phyloP scores from a whole-genome alignment of 1,284 basidiomycete species.

The Heterobasidion occidentale region DNA sequence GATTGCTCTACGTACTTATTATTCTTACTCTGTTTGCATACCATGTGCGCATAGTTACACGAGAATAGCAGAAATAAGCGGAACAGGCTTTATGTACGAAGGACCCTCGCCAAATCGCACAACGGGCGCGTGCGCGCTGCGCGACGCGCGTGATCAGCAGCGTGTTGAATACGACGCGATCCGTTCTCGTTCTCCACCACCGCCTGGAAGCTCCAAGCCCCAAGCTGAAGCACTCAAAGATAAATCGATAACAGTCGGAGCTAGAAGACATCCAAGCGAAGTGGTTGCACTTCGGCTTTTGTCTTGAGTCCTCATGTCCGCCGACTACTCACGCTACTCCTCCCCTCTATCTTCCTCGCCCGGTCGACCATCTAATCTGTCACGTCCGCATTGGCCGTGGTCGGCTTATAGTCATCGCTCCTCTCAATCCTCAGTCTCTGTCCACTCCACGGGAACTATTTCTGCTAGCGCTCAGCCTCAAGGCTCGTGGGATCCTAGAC shows the following conservation, averaged over 20 bases:
- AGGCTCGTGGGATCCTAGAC: conserved; percentile 21
- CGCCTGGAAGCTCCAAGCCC: too few relatives aligned
- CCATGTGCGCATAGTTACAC: too few relatives aligned
- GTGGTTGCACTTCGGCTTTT: not conserved
- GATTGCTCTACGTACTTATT: too few relatives aligned
- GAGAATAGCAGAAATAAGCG: too few relatives aligned
- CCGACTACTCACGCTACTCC: conserved; percentile 32
- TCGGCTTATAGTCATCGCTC: conserved; percentile 29
- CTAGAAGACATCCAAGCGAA: too few relatives aligned
- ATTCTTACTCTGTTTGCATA: too few relatives aligned
- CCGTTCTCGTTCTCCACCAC: not conserved
- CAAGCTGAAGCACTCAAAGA: too few relatives aligned
- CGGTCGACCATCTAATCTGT: conserved; percentile 31
- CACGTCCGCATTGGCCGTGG: conserved; percentile 57
- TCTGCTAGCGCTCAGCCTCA: conserved; percentile 8
- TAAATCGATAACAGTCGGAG: too few relatives aligned
- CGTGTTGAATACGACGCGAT: not conserved
- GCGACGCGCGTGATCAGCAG: not conserved
- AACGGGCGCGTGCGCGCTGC: not conserved
- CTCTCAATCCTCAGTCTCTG: conserved; percentile 22
- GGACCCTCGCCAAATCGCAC: too few relatives aligned
- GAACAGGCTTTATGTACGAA: too few relatives aligned
- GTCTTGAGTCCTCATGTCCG: conserved; percentile 15
- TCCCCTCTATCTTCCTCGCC: conserved; percentile 40
- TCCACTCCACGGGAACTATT: conserved; percentile 17